Conservation (phyloP, 306 rosid genomes). For the Castanea mollissima region DNA sequence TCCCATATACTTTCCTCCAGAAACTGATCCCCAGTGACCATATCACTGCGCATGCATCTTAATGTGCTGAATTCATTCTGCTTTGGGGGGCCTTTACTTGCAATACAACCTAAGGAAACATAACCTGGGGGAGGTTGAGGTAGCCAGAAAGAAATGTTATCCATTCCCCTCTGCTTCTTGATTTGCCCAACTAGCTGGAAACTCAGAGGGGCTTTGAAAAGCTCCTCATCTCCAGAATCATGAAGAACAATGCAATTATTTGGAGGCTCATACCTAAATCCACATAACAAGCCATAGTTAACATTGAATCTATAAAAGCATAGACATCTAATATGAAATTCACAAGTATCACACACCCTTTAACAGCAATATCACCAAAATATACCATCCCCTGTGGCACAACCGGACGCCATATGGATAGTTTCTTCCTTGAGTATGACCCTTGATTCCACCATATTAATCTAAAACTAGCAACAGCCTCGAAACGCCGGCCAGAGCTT, state of each 20-base stretch:
- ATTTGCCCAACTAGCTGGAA: slow-evolving; percentile 82
- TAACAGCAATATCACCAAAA: slow-evolving; percentile 87
- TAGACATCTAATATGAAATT: slow-evolving; percentile 9
- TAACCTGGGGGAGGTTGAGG: slow-evolving; percentile 97
- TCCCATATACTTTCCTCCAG: slow-evolving; percentile 91
- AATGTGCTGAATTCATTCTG: slow-evolving; percentile 63
- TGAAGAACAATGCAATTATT: slow-evolving; percentile 77
- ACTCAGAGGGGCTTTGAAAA: slow-evolving; percentile 69
- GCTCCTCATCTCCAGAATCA: slow-evolving; percentile 63
- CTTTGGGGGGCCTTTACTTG: slow-evolving; percentile 77
- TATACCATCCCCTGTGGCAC: slow-evolving; percentile 78
- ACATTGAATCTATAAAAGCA: slow-evolving; percentile 13
- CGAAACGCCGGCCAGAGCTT: slow-evolving; percentile 58
- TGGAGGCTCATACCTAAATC: slow-evolving; percentile 86
- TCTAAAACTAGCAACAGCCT: slow-evolving; percentile 80
- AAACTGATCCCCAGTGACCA: slow-evolving; percentile 82
- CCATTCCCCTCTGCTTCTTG: slow-evolving; percentile 88
- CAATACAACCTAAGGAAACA: slow-evolving; percentile 89
- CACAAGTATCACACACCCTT: slow-evolving; percentile 48
- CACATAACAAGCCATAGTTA: slow-evolving; percentile 13
- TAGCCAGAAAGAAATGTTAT: slow-evolving; percentile 78
- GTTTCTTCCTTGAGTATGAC: slow-evolving; percentile 59
- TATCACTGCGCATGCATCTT: slow-evolving; percentile 85
- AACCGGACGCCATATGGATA: slow-evolving; percentile 94
- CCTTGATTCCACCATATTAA: slow-evolving; percentile 95